Evolutionary conservation across 805 yeast species (phyloP).

Genomic region (Myxozyma mucilagina): DNA sequence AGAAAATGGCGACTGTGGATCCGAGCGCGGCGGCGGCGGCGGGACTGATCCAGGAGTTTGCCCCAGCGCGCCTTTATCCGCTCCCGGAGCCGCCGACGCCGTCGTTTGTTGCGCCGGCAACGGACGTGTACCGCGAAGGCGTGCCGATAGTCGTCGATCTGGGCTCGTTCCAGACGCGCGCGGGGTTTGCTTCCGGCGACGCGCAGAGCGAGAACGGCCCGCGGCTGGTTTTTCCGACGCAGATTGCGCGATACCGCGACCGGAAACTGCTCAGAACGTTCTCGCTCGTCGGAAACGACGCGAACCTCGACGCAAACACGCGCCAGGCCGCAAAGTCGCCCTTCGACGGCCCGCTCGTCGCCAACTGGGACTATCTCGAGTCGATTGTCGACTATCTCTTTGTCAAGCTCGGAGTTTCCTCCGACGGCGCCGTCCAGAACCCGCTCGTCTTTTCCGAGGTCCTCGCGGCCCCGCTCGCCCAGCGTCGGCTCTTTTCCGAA

Average conservation of each 20-base stretch:
- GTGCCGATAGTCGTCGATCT: constrained; percentile 87
- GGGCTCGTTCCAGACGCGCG: constrained; percentile 46
- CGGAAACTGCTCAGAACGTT: constrained; percentile 57
- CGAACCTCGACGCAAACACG: constrained; percentile 66
- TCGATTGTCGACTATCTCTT: constrained; percentile 80
- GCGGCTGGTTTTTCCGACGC: constrained; percentile 56
- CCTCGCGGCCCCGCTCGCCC: constrained; percentile 66
- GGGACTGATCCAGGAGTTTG: constrained; percentile 7
- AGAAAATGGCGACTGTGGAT: neutral
- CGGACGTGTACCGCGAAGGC: constrained; percentile 49
- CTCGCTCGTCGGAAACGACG: constrained; percentile 82
- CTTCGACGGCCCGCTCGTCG: constrained; percentile 79
- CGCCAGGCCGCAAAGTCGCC: constrained; percentile 73
- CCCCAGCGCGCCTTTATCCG: constrained; percentile 34
- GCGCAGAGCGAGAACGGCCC: constrained; percentile 12
- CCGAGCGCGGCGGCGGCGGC: constrained; percentile 4
- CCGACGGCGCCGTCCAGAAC: constrained; percentile 59
- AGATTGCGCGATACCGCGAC: constrained; percentile 75
- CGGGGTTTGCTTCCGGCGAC: constrained; percentile 36
- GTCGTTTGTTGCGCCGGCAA: constrained; percentile 48
- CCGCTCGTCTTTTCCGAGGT: constrained; percentile 83
- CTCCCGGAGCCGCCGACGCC: constrained; percentile 36
- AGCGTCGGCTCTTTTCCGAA: constrained; percentile 62
- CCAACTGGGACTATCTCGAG: constrained; percentile 93
- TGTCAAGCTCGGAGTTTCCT: constrained; percentile 68